These are phyloP conservation scores for Lobosporangium transversale DNA, from an alignment of 192 early-diverging fungal genomes.

Conservation along the genomic window DNA sequence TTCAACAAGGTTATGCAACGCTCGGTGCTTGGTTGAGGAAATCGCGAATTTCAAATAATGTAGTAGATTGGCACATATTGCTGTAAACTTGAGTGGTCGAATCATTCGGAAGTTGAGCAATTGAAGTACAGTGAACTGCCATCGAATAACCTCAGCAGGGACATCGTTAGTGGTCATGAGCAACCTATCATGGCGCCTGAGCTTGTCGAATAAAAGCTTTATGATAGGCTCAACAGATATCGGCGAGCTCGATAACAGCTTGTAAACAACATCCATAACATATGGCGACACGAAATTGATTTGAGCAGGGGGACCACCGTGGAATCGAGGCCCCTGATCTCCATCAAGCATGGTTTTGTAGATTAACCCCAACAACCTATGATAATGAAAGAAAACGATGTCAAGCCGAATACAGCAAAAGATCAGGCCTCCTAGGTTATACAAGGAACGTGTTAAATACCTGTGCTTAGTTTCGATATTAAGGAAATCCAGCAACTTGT, in stretches of 20 bases:
- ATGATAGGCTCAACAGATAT: conserved; percentile 76
- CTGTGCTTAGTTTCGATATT: conserved; percentile 75
- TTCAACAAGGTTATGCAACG: conserved; percentile 74
- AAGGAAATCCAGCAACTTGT: conserved; percentile 75
- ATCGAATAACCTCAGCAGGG: conserved; percentile 59
- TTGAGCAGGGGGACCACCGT: conserved; percentile 58
- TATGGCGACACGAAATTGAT: conserved; percentile 76
- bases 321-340: conserved; percentile 66
- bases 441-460: conserved; percentile 30
- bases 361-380: conserved; percentile 68
- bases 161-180: conserved; percentile 56
- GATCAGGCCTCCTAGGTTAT: not conserved
- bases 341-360: conserved; percentile 80
- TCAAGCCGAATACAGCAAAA: not conserved
- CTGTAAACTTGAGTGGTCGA: conserved; percentile 78
- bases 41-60: conserved; percentile 75
- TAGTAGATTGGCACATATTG: conserved; percentile 70
- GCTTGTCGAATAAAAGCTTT: conserved; percentile 77
- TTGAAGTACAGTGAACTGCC: conserved; percentile 79
- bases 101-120: conserved; percentile 78
- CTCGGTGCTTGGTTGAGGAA: conserved; percentile 70
- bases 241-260: conserved; percentile 77
- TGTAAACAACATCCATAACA: conserved; percentile 80
- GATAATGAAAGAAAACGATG: not conserved
- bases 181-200: conserved; percentile 72